Conservation (phyloP, 1,139 yeast genomes). For the Candida sp. region DNA sequence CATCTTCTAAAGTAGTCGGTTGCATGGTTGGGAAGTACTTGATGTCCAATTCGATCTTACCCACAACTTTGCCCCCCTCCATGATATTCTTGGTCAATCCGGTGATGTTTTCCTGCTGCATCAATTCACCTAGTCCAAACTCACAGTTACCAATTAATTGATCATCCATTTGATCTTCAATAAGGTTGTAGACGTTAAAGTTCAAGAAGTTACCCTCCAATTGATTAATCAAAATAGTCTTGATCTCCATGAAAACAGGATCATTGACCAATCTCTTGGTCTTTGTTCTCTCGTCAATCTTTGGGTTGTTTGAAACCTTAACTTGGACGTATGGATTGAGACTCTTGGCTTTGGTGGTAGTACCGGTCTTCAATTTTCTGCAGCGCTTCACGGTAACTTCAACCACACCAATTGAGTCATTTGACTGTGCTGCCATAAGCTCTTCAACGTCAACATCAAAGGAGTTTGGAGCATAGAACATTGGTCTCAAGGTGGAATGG, state of each 20-base stretch:
- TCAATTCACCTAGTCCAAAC: constrained; percentile 59
- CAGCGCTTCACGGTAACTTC: constrained; percentile 65
- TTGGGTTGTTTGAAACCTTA: constrained; percentile 47
- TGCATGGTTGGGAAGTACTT: constrained; percentile 65
- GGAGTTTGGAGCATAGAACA: constrained; percentile 85
- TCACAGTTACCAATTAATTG: constrained; percentile 59
- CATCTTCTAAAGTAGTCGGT: constrained; percentile 52
- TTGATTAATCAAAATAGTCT: constrained; percentile 59
- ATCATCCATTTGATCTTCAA: constrained; percentile 56
- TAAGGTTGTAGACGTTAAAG: constrained; percentile 56
- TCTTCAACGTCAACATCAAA: constrained; percentile 77
- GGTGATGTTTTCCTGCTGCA: constrained; percentile 52
- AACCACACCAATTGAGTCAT: constrained; percentile 71
- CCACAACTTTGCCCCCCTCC: constrained; percentile 62
- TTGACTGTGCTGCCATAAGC: constrained; percentile 61
- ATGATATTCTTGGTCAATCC: constrained; percentile 38
- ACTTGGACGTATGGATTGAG: constrained; percentile 67
- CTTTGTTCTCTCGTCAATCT: constrained; percentile 53
- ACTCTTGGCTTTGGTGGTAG: constrained; percentile 43
- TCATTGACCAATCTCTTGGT: constrained; percentile 57
- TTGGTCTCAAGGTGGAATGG: constrained; percentile 72
- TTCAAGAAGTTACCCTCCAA: constrained; percentile 59
- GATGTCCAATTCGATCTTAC: constrained; percentile 62
- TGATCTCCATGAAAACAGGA: constrained; percentile 71
- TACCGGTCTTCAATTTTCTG: constrained; percentile 46